Conservation (phyloP, 176 grass and related monocot species). For the Microstegium vimineum region DNA sequence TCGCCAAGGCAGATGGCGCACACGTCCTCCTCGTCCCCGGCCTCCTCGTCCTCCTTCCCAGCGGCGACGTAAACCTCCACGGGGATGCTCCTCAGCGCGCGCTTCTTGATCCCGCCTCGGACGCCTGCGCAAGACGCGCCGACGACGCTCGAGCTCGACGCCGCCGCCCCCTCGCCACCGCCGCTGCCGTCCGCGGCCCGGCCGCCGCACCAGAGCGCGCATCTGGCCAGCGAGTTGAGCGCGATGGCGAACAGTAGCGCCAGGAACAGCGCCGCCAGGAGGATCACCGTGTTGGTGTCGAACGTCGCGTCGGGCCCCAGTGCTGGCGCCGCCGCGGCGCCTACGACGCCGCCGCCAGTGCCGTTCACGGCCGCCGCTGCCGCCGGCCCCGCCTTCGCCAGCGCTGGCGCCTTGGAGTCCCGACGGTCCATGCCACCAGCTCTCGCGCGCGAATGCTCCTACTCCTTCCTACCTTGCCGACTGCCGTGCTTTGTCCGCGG, state of each 20-base stretch:
- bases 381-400: neutral
- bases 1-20: conserved; percentile 86
- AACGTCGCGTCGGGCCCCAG: conserved; percentile 27
- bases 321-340: conserved; percentile 6
- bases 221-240: conserved; percentile 67
- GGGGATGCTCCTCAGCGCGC: conserved; percentile 58
- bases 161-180: neutral
- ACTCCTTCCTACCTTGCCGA: no score
- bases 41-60: neutral
- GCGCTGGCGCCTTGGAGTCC: neutral
- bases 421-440: conserved; percentile 8
- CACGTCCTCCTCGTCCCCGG: conserved; percentile 22
- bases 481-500: neutral
- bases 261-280: conserved; percentile 66
- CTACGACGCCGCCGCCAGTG: neutral
- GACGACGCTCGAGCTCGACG: neutral
- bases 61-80: conserved; percentile 51
- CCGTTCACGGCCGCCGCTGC: neutral
- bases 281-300: conserved; percentile 83
- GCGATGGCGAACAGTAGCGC: conserved; percentile 54
- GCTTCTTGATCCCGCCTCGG: conserved; percentile 44
- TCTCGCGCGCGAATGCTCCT: neutral
- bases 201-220: conserved; percentile 44
- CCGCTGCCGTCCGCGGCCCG: neutral
- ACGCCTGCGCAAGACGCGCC: neutral